These are phyloP conservation scores for Penicillium soppii DNA, from an alignment of 495 filamentous ascomycete species.

Conservation along the genomic window DNA sequence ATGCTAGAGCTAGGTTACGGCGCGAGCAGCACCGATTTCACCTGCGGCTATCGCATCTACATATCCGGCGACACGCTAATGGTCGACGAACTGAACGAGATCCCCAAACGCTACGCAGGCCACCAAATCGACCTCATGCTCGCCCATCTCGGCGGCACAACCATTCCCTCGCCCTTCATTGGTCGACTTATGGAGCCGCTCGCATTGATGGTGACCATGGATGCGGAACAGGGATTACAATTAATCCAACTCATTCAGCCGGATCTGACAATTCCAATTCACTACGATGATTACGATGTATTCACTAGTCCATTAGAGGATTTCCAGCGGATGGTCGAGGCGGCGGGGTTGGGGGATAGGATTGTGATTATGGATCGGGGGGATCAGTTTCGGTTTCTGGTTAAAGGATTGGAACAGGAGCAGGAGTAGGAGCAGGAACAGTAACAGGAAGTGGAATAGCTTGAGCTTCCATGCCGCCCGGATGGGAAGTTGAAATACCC, in stretches of 20 bases:
- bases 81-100: slow-evolving; percentile 60
- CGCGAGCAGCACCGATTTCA: slow-evolving; percentile 25
- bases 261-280: slow-evolving; percentile 66
- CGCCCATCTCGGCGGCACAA: slow-evolving; percentile 65
- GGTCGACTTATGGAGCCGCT: slow-evolving; percentile 42
- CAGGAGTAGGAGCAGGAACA: too few relatives aligned
- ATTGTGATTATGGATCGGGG: slow-evolving; percentile 64
- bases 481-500: too few relatives aligned
- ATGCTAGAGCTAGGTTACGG: slow-evolving; percentile 62
- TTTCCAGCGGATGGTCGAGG: slow-evolving; percentile 56
- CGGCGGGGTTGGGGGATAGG: slow-evolving; percentile 46
- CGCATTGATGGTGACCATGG: slow-evolving; percentile 67
- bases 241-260: slow-evolving; percentile 60
- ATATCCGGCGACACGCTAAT: slow-evolving; percentile 73
- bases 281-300: slow-evolving; percentile 69
- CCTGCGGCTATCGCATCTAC: slow-evolving; percentile 64
- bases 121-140: slow-evolving; percentile 67
- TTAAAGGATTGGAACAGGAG: slow-evolving; percentile 22
- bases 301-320: slow-evolving; percentile 59
- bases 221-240: slow-evolving; percentile 61
- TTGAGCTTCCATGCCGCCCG: too few relatives aligned
- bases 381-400: slow-evolving; percentile 58
- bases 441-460: too few relatives aligned
- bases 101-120: slow-evolving; percentile 49
- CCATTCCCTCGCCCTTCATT: slow-evolving; percentile 54